These are phyloP conservation scores for Tetracladium marchalianum DNA, from an alignment of 495 filamentous ascomycete species.

Conservation along the genomic window DNA sequence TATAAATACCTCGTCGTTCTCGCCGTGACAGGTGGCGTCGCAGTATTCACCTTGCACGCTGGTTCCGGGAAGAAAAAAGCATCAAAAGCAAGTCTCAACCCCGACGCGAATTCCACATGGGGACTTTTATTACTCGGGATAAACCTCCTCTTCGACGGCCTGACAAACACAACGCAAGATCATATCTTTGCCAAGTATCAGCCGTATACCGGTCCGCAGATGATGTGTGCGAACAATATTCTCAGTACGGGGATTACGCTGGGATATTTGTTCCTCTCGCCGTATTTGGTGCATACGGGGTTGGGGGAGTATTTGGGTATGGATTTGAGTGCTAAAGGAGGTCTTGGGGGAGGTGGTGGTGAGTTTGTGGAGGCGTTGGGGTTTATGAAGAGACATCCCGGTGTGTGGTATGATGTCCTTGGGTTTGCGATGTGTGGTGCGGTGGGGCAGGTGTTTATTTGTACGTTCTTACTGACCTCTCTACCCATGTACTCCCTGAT, in stretches of 20 bases:
- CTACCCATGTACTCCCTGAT: not conserved
- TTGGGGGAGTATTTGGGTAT: slow-evolving; percentile 59
- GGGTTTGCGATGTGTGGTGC: slow-evolving; percentile 90
- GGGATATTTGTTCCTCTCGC: slow-evolving; percentile 64
- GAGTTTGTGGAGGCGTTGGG: slow-evolving; percentile 71
- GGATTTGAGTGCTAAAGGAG: slow-evolving; percentile 46
- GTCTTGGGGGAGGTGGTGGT: slow-evolving; percentile 36
- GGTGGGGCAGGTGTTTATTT: slow-evolving; percentile 93
- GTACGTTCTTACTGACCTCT: slow-evolving; percentile 30
- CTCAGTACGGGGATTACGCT: slow-evolving; percentile 68
- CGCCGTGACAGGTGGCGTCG: slow-evolving; percentile 83
- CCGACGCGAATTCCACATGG: slow-evolving; percentile 51
- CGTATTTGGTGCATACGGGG: slow-evolving; percentile 59
- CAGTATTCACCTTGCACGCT: slow-evolving; percentile 86
- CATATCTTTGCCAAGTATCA: slow-evolving; percentile 76
- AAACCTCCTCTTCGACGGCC: slow-evolving; percentile 89
- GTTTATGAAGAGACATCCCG: slow-evolving; percentile 70
- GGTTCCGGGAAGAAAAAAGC: slow-evolving; percentile 55
- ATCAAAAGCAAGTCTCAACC: slow-evolving; percentile 20
- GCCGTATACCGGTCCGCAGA: slow-evolving; percentile 82
- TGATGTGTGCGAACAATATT: slow-evolving; percentile 98
- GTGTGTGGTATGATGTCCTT: slow-evolving; percentile 73
- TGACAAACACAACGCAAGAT: slow-evolving; percentile 95
- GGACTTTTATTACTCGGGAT: slow-evolving; percentile 79
- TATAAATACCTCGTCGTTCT: slow-evolving; percentile 95